A percentile compares a stretch with the other conserved stretches of the same genome.
phyloP scores from a whole-genome alignment of 2,329 filamentous ascomycete species.

The Ascochyta viciae-villosae region DNA sequence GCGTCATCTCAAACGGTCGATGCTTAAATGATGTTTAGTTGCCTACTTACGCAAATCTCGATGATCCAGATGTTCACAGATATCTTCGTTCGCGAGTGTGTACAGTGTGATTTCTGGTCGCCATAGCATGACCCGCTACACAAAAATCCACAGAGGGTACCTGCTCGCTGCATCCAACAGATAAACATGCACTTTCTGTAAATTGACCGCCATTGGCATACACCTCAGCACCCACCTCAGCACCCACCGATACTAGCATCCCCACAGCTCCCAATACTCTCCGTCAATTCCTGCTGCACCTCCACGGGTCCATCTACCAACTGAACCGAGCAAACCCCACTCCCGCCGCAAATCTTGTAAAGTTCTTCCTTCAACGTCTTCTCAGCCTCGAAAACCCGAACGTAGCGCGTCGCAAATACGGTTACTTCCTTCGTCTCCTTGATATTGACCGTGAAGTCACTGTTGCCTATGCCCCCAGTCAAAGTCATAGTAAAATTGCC shows the following conservation, averaged over 20 bases:
- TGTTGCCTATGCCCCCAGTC: background rate
- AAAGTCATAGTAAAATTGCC: constrained; percentile 12
- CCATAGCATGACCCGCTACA: too few species aligned
- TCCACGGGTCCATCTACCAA: background rate
- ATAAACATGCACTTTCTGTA: too few species aligned
- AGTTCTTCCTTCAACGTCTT: background rate
- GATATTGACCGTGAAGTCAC: constrained; percentile 4
- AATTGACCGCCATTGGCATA: too few species aligned
- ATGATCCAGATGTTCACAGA: too few species aligned
- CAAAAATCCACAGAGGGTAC: too few species aligned
- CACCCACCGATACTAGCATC: background rate
- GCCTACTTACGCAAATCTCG: too few species aligned
- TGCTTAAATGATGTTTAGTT: too few species aligned
- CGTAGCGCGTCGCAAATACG: background rate
- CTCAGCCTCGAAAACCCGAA: constrained; percentile 7
- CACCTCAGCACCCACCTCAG: background rate
- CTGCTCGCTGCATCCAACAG: too few species aligned
- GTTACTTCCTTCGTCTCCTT: constrained; percentile 10
- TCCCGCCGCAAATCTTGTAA: background rate
- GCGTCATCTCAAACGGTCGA: too few species aligned
- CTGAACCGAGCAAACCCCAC: background rate
- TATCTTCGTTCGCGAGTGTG: too few species aligned
- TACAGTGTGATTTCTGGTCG: too few species aligned
- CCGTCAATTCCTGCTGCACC: constrained; percentile 10
- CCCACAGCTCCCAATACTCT: constrained; percentile 5